Evolutionary conservation across 2,329 filamentous ascomycete genomes (phyloP).

Genomic region (Colletotrichum costaricense): DNA sequence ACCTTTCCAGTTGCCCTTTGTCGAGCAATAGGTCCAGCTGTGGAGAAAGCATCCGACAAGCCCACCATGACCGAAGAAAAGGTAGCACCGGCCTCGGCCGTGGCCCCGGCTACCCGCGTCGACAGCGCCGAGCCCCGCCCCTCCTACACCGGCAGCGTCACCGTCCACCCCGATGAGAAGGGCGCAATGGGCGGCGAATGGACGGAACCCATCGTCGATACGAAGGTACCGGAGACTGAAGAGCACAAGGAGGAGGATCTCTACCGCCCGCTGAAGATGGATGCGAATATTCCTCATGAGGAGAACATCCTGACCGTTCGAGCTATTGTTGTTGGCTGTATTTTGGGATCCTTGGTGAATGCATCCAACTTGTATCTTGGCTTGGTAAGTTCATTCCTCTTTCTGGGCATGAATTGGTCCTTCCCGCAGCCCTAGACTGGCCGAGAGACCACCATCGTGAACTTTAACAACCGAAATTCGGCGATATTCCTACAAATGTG

Average conservation of each 20-base stretch:
- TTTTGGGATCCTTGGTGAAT: constrained; percentile 69
- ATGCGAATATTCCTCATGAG: constrained; percentile 51
- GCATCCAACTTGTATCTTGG: constrained; percentile 73
- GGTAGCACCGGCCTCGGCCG: neutral
- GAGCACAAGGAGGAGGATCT: constrained; percentile 50
- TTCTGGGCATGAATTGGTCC: too few relatives aligned
- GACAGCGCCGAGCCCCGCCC: constrained; percentile 21
- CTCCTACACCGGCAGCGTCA: constrained; percentile 12
- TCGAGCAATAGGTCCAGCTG: neutral
- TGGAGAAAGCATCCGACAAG: neutral
- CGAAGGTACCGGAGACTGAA: constrained; percentile 43
- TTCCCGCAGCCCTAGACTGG: too few relatives aligned
- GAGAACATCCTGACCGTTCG: constrained; percentile 64
- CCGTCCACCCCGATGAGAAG: constrained; percentile 28
- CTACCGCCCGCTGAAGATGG: constrained; percentile 52
- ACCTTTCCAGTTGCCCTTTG: neutral
- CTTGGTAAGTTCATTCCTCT: constrained; percentile 28
- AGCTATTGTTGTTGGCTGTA: constrained; percentile 64
- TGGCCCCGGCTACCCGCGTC: neutral
- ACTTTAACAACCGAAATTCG: neutral
- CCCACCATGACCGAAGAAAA: constrained; percentile 23
- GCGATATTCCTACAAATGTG: neutral
- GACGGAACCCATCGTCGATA: constrained; percentile 35
- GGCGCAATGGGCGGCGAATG: constrained; percentile 34
- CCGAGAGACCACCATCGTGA: too few relatives aligned